A percentile compares a stretch with the other conserved stretches of the same genome.
Evolutionary conservation across 148 eudicot species (phyloP).

Genomic region (Arbutus unedo): DNA sequence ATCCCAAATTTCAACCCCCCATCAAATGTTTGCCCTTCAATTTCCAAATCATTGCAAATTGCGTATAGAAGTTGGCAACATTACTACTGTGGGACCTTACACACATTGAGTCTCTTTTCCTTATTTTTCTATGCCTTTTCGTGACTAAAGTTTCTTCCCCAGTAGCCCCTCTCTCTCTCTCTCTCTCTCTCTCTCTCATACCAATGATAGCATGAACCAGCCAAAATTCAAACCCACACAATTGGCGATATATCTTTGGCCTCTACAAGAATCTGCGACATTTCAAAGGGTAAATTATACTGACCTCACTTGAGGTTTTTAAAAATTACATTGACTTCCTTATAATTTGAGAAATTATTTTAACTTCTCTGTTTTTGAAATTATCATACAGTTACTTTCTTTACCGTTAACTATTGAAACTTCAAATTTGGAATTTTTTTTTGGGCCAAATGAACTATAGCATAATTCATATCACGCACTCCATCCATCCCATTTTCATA

Average conservation of each 20-base stretch:
- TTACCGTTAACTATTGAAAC: no score
- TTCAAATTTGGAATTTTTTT: no score
- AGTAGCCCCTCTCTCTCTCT: background rate
- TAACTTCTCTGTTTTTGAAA: no score
- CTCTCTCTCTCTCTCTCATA: background rate
- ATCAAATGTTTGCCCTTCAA: slow-evolving; percentile 9
- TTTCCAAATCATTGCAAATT: slow-evolving; percentile 13
- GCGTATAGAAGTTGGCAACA: slow-evolving; percentile 12
- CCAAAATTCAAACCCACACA: background rate
- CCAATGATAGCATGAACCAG: background rate
- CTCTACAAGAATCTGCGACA: no score
- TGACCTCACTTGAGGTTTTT: no score
- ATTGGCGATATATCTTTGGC: background rate
- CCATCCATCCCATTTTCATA: no score
- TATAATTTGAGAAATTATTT: no score
- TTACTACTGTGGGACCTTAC: background rate
- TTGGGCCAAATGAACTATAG: no score
- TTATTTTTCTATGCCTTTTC: slow-evolving; percentile 1
- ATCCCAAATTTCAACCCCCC: slow-evolving; percentile 14
- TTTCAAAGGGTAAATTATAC: no score
- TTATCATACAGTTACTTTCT: no score
- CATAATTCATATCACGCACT: no score
- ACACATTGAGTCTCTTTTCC: background rate
- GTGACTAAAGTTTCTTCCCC: background rate
- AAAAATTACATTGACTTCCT: no score